phyloP scores from a whole-genome alignment of 208 protist genomes.

The Leishmania tarentolae region DNA sequence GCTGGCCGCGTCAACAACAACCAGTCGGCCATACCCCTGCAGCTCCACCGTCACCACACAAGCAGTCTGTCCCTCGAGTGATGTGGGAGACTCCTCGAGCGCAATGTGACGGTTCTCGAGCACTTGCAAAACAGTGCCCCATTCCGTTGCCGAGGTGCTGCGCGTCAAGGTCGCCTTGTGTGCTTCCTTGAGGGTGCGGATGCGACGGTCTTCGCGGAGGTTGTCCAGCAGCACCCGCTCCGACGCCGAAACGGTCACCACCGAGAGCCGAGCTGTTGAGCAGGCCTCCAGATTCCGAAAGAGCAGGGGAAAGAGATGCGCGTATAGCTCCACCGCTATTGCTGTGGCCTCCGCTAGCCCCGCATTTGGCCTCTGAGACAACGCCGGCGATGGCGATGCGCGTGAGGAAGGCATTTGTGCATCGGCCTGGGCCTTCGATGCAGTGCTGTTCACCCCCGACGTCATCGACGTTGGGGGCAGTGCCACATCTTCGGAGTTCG shows the following conservation, averaged over 20 bases:
- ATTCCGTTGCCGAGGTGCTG: conserved; percentile 39
- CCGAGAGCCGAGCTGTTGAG: conserved; percentile 39
- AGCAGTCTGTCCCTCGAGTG: conserved; percentile 51
- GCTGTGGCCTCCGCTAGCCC: conserved; percentile 24
- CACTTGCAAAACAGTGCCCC: conserved; percentile 51
- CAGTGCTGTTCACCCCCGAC: not conserved
- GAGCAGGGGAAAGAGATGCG: conserved; percentile 51
- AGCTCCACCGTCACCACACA: conserved; percentile 64
- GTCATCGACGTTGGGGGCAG: not conserved
- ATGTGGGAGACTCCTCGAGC: conserved; percentile 22
- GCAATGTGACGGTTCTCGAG: conserved; percentile 51
- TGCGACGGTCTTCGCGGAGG: conserved; percentile 31
- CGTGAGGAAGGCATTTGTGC: not conserved
- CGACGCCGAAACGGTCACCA: conserved; percentile 46
- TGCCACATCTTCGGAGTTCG: conserved; percentile 34
- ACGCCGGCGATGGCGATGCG: not conserved
- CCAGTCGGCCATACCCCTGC: conserved; percentile 48
- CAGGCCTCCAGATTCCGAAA: conserved; percentile 51
- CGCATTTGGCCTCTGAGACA: not conserved
- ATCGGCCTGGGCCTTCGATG: not conserved
- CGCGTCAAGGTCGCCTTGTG: conserved; percentile 29
- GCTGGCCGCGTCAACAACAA: conserved; percentile 61
- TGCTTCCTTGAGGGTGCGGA: conserved; percentile 40
- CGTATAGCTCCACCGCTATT: conserved; percentile 57
- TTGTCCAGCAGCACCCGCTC: conserved; percentile 59